Evolutionary conservation across 2,329 filamentous ascomycete species (phyloP), one percentile per base, ranked within the genome.

Genomic region (Cercospora sp.): DNA sequence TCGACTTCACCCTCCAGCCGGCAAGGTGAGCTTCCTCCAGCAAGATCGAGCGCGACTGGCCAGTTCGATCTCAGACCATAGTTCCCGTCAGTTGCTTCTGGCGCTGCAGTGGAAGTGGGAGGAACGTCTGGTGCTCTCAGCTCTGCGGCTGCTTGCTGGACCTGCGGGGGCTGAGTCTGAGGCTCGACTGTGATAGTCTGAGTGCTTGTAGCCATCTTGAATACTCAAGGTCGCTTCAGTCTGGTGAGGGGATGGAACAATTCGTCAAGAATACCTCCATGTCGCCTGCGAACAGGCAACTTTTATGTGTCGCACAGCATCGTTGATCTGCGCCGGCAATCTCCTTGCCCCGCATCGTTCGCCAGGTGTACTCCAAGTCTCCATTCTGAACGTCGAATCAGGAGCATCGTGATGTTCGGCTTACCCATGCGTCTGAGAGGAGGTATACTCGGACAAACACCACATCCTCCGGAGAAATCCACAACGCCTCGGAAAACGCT

Each of bases 1-100:
- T 63, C 65, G 16, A 79, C 68, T 61, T 83, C 79, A 5, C 81
- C 81, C 69, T 82, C 81, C 6, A 82, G 70, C 0, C 80, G 78
- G 61, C 78, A 80, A 18, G 81, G 80, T 57, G 69, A 64, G 65
- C 68, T 73, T 66, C 69, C 72, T 58, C 65, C 65, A n/a, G 34
- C 37, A 18, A 76, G 70, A 34, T 72, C 71, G 18, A 69, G 61
- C 18, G 72, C 70, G 7, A 71, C 62, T 1, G 70, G 67, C 66
- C 66, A 69, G 34, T 68, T 70, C 26, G 66, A 67, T 37, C 61
- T 66, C n/a, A 71, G 65, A 16, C 60, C 60, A 45, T 62, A 30
- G 34, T 28, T 51, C 34, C 37, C 43, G 37, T 62, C 60, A 5
- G n/a, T 3, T 30, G 13, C 34, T 28, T 45, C 60, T 13, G 60